Evolutionary conservation across 768 basidiomycete genomes (phyloP).

Genomic region (Hortiboletus campestris): DNA sequence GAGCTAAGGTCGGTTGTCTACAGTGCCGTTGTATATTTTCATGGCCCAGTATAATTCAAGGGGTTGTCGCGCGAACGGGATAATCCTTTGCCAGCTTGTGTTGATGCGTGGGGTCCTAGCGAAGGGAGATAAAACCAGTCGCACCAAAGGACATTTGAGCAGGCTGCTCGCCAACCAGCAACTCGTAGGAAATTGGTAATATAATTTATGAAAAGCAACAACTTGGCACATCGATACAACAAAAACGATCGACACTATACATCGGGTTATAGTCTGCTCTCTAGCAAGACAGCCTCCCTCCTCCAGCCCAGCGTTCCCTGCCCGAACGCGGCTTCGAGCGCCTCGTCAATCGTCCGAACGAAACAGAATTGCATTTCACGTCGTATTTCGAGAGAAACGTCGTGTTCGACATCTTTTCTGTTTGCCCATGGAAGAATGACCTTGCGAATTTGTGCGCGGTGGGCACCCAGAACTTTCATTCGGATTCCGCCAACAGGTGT

Average conservation of each 20-base stretch:
- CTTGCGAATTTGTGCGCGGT: conserved; percentile 79
- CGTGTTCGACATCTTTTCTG: conserved; percentile 83
- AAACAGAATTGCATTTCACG: conserved; percentile 80
- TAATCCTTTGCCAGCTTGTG: too few relatives aligned
- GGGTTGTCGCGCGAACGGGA: too few relatives aligned
- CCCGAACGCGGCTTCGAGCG: conserved; percentile 81
- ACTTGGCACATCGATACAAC: not conserved
- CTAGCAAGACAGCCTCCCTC: conserved; percentile 46
- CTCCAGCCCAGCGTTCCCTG: conserved; percentile 66
- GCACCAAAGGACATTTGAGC: too few relatives aligned
- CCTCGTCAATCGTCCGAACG: conserved; percentile 76
- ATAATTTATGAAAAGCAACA: not conserved
- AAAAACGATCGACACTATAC: not conserved
- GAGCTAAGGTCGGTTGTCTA: conserved; percentile 31
- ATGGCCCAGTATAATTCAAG: not conserved
- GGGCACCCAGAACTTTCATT: conserved; percentile 88
- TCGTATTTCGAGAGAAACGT: conserved; percentile 70
- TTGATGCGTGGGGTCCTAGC: too few relatives aligned
- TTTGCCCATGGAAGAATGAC: conserved; percentile 85
- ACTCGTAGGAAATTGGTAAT: not conserved
- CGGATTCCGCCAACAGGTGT: conserved; percentile 89
- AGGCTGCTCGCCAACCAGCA: not conserved
- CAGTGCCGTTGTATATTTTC: fast-evolving
- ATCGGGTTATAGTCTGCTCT: conserved; percentile 46
- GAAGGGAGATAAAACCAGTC: too few relatives aligned